These are phyloP conservation scores for Cryphonectria nitschkei DNA, from an alignment of 2,329 filamentous ascomycete species.

Conservation along the genomic window DNA sequence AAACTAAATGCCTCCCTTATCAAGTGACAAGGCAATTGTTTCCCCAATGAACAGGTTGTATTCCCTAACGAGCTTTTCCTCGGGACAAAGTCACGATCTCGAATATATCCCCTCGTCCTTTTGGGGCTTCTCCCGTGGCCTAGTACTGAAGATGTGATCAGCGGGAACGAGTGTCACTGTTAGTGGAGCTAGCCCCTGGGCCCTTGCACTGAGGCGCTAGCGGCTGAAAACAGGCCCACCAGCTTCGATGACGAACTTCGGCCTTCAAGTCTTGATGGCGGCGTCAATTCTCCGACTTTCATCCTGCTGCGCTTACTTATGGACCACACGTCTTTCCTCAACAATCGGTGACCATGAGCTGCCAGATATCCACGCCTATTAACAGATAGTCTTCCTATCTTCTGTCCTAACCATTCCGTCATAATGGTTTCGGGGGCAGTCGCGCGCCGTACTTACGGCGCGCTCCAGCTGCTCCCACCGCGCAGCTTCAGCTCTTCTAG, in stretches of 20 bases:
- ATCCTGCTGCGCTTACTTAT: neutral
- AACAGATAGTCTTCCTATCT: conserved; percentile 20
- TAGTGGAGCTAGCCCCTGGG: neutral
- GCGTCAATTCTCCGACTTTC: conserved; percentile 2
- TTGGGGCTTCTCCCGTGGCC: neutral
- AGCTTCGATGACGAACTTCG: conserved; percentile 10
- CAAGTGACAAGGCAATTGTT: neutral
- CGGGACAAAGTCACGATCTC: neutral
- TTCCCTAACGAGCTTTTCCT: neutral
- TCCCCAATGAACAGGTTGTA: neutral
- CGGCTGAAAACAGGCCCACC: conserved; percentile 12
- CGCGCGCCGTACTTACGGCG: conserved; percentile 44
- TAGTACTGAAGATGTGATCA: neutral
- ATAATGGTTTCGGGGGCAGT: conserved; percentile 53
- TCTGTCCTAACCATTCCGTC: conserved; percentile 17
- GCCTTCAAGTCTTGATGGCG: neutral
- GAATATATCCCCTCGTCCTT: neutral
- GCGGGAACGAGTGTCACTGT: neutral
- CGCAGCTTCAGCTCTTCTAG: conserved; percentile 42
- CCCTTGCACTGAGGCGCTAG: conserved; percentile 10
- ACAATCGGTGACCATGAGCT: conserved; percentile 25
- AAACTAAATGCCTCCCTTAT: neutral
- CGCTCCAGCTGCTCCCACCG: conserved; percentile 48
- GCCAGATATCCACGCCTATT: conserved; percentile 8
- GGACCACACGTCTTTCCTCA: neutral